Evolutionary conservation across 2,329 filamentous ascomycete genomes (phyloP), one percentile per base, ranked within the genome.

Genomic region (Boeremia exigua): DNA sequence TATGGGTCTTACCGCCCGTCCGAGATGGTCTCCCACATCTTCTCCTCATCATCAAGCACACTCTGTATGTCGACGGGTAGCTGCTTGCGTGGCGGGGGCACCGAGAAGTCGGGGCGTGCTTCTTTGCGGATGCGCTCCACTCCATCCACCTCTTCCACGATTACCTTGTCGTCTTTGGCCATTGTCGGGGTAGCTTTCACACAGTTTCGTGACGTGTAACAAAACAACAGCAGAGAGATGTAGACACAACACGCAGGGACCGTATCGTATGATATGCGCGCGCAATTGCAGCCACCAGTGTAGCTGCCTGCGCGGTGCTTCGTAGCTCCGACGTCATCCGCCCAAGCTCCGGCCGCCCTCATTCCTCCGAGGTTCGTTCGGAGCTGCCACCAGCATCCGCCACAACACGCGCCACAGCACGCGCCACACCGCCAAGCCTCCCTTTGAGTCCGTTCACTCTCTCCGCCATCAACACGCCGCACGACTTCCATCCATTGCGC

Each of bases 11-110:
- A 93, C 90, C 88, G 88, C 77, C 91, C 90, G 54, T 92, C 88
- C 60, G 90, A 88, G 33, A 96, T 76, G 56, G 91, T 85, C 56
- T 92, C 89, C 75, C 91, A 90, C 67, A 92, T 87, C 66, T 44
- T 48, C 45, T 86, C 87, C 29, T 91, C 89, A 9, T 77, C 77
- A 62, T 87, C 82, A 7, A 87, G 75, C 2, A 82, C 80, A 32
- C 80, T 78, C 72, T 86, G 84, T 2, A 87, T 73, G 29, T 81
- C 78, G 44, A 78, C 76, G n/a, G 83, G 81, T 12, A 87, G 79
- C 58, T 78, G 79, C 66, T 80, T 79, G 52, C 80, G 76, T 40
- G 81, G 75, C n/a, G 81, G 73, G 15, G 78, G 80, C 60, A 78
- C 66, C 11, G 75, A 76, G 72, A 80, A 80, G 65, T 82, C 80